These are phyloP conservation scores for Parietichytrium sp. DNA, from an alignment of 108 stramenopile species.

Conservation along the genomic window DNA sequence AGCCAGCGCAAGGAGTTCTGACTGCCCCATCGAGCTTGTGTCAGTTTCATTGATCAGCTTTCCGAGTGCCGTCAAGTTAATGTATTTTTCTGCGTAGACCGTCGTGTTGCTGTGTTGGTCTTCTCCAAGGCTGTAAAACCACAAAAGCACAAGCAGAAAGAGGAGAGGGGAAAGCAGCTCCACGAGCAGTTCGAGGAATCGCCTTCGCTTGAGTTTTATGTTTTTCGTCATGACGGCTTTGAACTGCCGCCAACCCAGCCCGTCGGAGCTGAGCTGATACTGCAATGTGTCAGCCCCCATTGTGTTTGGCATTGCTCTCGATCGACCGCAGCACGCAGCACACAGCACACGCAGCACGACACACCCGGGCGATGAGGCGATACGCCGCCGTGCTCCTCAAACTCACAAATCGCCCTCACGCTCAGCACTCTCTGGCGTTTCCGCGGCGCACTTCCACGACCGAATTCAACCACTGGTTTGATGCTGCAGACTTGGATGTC, in stretches of 20 bases:
- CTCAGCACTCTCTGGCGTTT: too few relatives aligned
- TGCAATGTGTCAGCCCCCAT: too few relatives aligned
- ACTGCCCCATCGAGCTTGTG: too few relatives aligned
- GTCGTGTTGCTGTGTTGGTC: neutral
- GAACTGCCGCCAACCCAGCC: neutral
- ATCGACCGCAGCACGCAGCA: too few relatives aligned
- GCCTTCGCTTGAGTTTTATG: neutral
- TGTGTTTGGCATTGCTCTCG: too few relatives aligned
- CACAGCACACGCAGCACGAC: too few relatives aligned
- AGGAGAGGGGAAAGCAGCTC: neutral
- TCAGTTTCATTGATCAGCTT: neutral
- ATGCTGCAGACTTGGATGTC: too few relatives aligned
- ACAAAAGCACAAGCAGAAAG: neutral
- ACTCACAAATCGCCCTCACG: too few relatives aligned
- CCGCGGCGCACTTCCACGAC: too few relatives aligned
- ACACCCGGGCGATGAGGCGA: too few relatives aligned
- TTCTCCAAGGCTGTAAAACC: neutral
- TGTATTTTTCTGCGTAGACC: neutral
- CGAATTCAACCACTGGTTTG: too few relatives aligned
- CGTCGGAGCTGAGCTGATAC: neutral
- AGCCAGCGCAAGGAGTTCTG: neutral
- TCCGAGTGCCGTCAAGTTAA: neutral
- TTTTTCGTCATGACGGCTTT: slow-evolving; percentile 17
- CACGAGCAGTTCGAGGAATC: neutral
- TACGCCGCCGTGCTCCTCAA: too few relatives aligned